Evolutionary conservation across 306 rosid species (phyloP).

Genomic region (Rosa multiflora): DNA sequence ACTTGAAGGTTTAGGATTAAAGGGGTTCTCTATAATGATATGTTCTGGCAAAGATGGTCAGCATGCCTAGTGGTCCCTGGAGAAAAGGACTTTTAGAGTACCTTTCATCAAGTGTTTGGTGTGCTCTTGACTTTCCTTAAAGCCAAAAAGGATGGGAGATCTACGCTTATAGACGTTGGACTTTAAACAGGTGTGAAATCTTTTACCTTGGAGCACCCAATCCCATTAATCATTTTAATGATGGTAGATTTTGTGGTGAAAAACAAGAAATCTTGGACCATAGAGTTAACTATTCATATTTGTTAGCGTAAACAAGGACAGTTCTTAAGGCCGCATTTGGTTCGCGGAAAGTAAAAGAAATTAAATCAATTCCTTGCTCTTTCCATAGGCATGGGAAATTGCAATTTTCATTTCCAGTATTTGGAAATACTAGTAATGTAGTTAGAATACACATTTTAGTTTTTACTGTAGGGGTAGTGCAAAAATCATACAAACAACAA

Average conservation of each 20-base stretch:
- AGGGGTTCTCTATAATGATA: conserved; percentile 17
- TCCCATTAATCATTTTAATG: background rate
- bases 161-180: conserved; percentile 7
- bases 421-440: too few species aligned
- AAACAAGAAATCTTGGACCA: background rate
- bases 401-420: too few species aligned
- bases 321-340: too few species aligned
- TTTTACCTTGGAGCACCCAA: background rate
- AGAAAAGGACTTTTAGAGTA: conserved; percentile 8
- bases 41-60: conserved; percentile 22
- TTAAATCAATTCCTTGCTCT: too few species aligned
- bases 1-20: conserved; percentile 9
- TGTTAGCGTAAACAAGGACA: background rate
- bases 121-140: conserved; percentile 27
- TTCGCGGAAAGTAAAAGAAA: too few species aligned
- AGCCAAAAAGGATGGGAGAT: background rate
- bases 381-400: too few species aligned
- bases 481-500: too few species aligned
- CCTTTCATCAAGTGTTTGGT: conserved; percentile 18
- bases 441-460: too few species aligned
- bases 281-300: background rate
- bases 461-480: too few species aligned
- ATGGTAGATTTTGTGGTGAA: background rate
- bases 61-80: conserved; percentile 48
- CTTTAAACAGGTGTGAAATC: background rate